Evolutionary conservation across 768 basidiomycete genomes (phyloP).

Genomic region (Lactarius sanguifluus): DNA sequence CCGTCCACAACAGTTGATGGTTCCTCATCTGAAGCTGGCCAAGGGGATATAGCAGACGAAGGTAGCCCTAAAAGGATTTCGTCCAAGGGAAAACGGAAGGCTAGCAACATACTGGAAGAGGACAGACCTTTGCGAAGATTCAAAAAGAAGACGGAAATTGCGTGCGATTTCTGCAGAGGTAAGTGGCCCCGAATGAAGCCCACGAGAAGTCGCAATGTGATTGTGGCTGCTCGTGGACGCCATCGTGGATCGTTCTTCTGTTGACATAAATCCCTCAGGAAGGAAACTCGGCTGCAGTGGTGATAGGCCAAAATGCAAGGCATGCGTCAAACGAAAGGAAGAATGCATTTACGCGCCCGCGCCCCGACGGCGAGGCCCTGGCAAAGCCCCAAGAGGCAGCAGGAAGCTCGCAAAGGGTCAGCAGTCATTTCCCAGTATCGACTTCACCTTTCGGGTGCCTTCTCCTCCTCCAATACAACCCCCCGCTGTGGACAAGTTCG

Average conservation of each 20-base stretch:
- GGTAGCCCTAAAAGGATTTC: slow-evolving; percentile 11
- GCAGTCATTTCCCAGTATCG: slow-evolving; percentile 6
- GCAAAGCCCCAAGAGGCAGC: slow-evolving; percentile 66
- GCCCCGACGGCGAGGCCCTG: slow-evolving; percentile 65
- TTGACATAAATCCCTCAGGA: slow-evolving; percentile 41
- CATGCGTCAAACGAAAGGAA: slow-evolving; percentile 55
- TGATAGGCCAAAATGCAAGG: slow-evolving; percentile 57
- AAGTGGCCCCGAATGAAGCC: slow-evolving; percentile 32
- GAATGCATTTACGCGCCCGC: slow-evolving; percentile 54
- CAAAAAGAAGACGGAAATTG: slow-evolving; percentile 54
- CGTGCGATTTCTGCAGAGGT: slow-evolving; percentile 82
- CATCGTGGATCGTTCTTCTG: slow-evolving; percentile 16
- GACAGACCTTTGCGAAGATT: slow-evolving; percentile 25
- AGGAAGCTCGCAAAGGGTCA: slow-evolving; percentile 20
- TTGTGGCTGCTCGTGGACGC: slow-evolving; percentile 21
- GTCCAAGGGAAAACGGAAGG: slow-evolving; percentile 22
- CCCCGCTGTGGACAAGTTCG: neutral
- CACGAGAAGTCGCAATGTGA: slow-evolving; percentile 13
- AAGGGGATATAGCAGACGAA: slow-evolving; percentile 16
- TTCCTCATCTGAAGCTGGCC: slow-evolving; percentile 22
- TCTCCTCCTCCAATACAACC: slow-evolving; percentile 11
- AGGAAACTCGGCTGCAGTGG: slow-evolving; percentile 79
- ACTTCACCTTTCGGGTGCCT: slow-evolving; percentile 10
- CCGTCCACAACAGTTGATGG: slow-evolving; percentile 17
- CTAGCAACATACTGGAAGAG: slow-evolving; percentile 8